Conservation (phyloP, 2,329 filamentous ascomycete genomes). For the Meredithiella fracta region DNA sequence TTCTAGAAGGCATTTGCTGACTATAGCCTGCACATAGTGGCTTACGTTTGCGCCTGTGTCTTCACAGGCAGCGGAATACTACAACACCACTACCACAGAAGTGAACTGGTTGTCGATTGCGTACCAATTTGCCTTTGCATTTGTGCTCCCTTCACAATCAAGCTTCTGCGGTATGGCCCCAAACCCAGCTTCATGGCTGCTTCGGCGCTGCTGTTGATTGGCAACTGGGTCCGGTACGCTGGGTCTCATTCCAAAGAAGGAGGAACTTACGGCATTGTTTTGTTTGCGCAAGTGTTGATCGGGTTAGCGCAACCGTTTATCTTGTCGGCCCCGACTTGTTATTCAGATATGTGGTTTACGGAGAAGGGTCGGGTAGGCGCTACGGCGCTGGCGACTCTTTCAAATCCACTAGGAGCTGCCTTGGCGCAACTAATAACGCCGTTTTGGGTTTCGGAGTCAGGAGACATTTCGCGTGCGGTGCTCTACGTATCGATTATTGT, state of each 20-base stretch:
- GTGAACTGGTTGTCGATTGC: slow-evolving; percentile 89
- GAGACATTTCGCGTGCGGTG: slow-evolving; percentile 63
- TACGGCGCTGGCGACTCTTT: slow-evolving; percentile 68
- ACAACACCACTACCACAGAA: slow-evolving; percentile 51
- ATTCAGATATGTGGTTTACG: slow-evolving; percentile 91
- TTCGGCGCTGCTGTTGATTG: slow-evolving; percentile 56
- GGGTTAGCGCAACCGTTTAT: slow-evolving; percentile 88
- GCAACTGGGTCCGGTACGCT: slow-evolving; percentile 84
- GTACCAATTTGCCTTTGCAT: slow-evolving; percentile 68
- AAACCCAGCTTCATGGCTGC: slow-evolving; percentile 60
- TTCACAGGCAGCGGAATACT: slow-evolving; percentile 56
- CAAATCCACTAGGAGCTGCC: slow-evolving; percentile 81
- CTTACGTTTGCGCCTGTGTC: slow-evolving; percentile 80
- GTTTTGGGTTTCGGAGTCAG: slow-evolving; percentile 46
- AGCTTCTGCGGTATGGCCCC: slow-evolving; percentile 63
- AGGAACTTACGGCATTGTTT: slow-evolving; percentile 57
- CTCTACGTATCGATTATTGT: slow-evolving; percentile 74
- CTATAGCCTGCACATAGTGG: slow-evolving; percentile 42
- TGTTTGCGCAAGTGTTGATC: slow-evolving; percentile 83
- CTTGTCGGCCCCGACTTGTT: slow-evolving; percentile 72
- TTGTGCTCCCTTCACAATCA: slow-evolving; percentile 56
- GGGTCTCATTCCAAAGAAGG: slow-evolving; percentile 37
- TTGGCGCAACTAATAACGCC: slow-evolving; percentile 77
- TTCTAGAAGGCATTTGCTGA: slow-evolving; percentile 5
- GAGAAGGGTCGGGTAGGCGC: slow-evolving; percentile 58